Conservation (phyloP, 2,329 filamentous ascomycete species). For the Ampelomyces quisqualis region DNA sequence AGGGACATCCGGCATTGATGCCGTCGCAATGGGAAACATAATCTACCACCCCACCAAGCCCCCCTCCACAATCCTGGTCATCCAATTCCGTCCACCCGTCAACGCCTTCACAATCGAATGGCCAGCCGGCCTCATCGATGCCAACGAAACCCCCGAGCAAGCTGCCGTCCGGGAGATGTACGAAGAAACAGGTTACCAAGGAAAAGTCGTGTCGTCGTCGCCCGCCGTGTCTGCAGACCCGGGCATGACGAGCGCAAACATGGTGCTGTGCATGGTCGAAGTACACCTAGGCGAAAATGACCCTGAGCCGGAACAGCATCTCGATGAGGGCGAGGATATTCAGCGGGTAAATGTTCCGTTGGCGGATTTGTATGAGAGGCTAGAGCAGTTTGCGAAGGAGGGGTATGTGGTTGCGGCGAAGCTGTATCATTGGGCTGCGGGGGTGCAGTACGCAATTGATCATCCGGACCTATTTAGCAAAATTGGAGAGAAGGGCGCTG, state of each 20-base stretch:
- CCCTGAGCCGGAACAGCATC: conserved; percentile 27
- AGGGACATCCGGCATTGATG: conserved; percentile 57
- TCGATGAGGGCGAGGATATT: conserved; percentile 34
- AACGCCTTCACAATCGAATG: conserved; percentile 60
- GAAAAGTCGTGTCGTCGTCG: conserved; percentile 29
- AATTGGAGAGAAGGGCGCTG: too few relatives aligned
- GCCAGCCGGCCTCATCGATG: conserved; percentile 52
- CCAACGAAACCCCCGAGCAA: conserved; percentile 56
- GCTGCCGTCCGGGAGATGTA: conserved; percentile 61
- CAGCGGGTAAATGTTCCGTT: conserved; percentile 29
- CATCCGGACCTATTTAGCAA: conserved; percentile 27
- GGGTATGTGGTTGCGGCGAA: conserved; percentile 32
- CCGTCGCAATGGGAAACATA: conserved; percentile 70
- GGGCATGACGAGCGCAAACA: conserved; percentile 30
- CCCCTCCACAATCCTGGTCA: conserved; percentile 38
- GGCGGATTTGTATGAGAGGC: conserved; percentile 21
- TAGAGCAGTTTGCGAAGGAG: conserved; percentile 27
- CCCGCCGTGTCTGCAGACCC: conserved; percentile 29
- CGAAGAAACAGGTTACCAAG: conserved; percentile 64
- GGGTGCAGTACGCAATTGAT: conserved; percentile 28
- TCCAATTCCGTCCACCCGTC: conserved; percentile 61
- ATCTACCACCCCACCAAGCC: conserved; percentile 45
- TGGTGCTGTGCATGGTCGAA: conserved; percentile 30
- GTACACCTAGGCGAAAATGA: conserved; percentile 23
- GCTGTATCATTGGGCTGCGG: conserved; percentile 33